Evolutionary conservation across 148 eudicot genomes (phyloP), one percentile per base, ranked within the genome.

Genomic region (Amaranthus hypochondriacus): DNA sequence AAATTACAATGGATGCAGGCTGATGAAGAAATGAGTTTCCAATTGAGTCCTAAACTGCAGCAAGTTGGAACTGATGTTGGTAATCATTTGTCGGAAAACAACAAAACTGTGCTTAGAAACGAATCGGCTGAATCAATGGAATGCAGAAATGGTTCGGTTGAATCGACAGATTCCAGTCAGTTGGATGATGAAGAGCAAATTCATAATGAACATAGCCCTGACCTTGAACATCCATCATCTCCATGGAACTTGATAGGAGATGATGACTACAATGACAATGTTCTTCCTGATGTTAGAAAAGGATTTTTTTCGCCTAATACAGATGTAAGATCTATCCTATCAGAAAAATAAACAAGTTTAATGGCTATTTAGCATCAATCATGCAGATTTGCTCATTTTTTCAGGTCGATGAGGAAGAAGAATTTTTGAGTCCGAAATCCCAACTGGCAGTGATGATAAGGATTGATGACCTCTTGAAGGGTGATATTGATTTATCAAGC

Each of bases 111-210:
- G 50, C 59, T 70, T 48, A 58, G 70, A 54, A 73, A 76, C 50
- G 78, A 70, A 73, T 76, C 65, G 28, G 70, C 73, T 47, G 83
- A 53, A 70, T 81, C 83, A 0, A 49, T 84, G 78, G 87, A 81
- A 69, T 79, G 83, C 64, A 70, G 82, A 56, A 71, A 81, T 68
- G 84, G 84, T 14, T 79, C 84, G n/a, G 76, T 84, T 48, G 87
- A 79, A 46, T 81, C 83, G 13, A 71, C 74, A 8, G 77, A 64
- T 43, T 84, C 84, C 3, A 76, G 79, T 75, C 78, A 62, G 14
- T 68, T 68, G 9, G 80, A 81, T 61, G 68, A 63, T 66, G 80
- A 83, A 68, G 82, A 76, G 15, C 82, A 76, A 4, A 65, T 75
- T 18, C 82, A 75, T 6, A 18, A 61, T 68, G 79, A 71, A 51